Conservation (phyloP, 2,329 filamentous ascomycete species). For the Talaromyces sp. region DNA sequence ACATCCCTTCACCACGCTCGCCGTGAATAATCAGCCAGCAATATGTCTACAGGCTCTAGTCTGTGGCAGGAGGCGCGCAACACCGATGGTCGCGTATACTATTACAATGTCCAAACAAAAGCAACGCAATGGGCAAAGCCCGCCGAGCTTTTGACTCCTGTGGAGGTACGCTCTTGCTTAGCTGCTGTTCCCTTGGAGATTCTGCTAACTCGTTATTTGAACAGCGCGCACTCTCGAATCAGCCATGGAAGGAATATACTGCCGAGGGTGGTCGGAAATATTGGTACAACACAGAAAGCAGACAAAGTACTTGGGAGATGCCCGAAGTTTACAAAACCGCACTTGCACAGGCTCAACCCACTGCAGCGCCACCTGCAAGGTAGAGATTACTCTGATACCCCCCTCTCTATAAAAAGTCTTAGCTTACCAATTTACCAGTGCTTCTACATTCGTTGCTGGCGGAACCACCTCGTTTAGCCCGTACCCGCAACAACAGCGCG, state of each 20-base stretch:
- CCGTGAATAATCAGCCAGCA: conserved; percentile 52
- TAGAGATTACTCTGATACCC: conserved; percentile 27
- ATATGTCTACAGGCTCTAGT: conserved; percentile 45
- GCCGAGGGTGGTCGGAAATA: conserved; percentile 84
- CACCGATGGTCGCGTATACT: conserved; percentile 79
- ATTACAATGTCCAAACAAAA: conserved; percentile 82
- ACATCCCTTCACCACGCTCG: not conserved
- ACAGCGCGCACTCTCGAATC: conserved; percentile 71
- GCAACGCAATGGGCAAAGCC: conserved; percentile 93
- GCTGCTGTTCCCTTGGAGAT: not conserved
- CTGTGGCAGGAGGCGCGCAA: conserved; percentile 78
- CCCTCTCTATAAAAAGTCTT: not conserved
- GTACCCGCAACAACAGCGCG: conserved; percentile 35
- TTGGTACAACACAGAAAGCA: conserved; percentile 90
- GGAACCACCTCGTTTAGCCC: conserved; percentile 42
- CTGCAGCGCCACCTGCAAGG: conserved; percentile 41
- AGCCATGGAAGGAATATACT: conserved; percentile 90
- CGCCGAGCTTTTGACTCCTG: conserved; percentile 74
- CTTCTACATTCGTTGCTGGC: conserved; percentile 55
- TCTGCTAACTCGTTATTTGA: conserved; percentile 1
- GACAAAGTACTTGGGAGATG: conserved; percentile 92
- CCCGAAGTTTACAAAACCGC: conserved; percentile 75
- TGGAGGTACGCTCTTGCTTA: conserved; percentile 57
- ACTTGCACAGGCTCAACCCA: conserved; percentile 51
- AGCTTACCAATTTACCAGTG: conserved; percentile 18